Percentiles rank a stretch among this genome's conserved stretches.
Evolutionary conservation across 2,329 filamentous ascomycete species (phyloP).

Genomic region (Nothophoma quercina): DNA sequence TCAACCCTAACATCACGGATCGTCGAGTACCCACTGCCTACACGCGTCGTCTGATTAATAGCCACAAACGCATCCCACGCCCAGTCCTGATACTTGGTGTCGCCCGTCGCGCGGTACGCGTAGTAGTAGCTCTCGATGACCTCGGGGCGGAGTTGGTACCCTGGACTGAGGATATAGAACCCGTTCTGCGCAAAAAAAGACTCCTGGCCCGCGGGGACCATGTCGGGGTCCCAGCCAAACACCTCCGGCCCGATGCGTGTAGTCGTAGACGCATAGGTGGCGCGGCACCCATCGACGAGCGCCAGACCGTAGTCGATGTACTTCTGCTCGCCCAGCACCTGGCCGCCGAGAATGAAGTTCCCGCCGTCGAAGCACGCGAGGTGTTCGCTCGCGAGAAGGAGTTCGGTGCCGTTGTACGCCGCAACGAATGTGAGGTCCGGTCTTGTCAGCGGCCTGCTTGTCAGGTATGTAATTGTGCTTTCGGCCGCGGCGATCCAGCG

Average conservation of each 20-base stretch:
- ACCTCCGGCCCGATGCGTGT: slow-evolving; percentile 80
- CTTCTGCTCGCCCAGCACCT: slow-evolving; percentile 68
- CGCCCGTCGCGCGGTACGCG: slow-evolving; percentile 79
- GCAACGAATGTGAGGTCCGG: slow-evolving; percentile 78
- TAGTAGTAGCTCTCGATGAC: slow-evolving; percentile 88
- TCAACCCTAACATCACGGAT: slow-evolving; percentile 70
- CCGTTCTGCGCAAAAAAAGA: slow-evolving; percentile 72
- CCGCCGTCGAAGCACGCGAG: slow-evolving; percentile 85
- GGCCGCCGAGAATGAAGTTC: slow-evolving; percentile 83
- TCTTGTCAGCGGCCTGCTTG: slow-evolving; percentile 70
- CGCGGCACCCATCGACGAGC: slow-evolving; percentile 75
- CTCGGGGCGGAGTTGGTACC: slow-evolving; percentile 79
- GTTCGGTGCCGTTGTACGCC: slow-evolving; percentile 58
- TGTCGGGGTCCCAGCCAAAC: slow-evolving; percentile 49
- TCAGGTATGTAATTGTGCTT: slow-evolving; percentile 74
- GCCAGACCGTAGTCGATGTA: slow-evolving; percentile 78
- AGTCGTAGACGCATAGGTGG: slow-evolving; percentile 72
- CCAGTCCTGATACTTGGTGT: slow-evolving; percentile 81
- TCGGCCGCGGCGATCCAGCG: slow-evolving; percentile 78
- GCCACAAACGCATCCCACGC: slow-evolving; percentile 79
- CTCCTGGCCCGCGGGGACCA: slow-evolving; percentile 48
- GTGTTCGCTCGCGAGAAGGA: slow-evolving; percentile 53
- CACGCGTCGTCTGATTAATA: slow-evolving; percentile 70
- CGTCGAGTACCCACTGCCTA: slow-evolving; percentile 71
- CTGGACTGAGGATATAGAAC: slow-evolving; percentile 70